Conservation (phyloP, 768 basidiomycete genomes). For the Boletus patriciae region DNA sequence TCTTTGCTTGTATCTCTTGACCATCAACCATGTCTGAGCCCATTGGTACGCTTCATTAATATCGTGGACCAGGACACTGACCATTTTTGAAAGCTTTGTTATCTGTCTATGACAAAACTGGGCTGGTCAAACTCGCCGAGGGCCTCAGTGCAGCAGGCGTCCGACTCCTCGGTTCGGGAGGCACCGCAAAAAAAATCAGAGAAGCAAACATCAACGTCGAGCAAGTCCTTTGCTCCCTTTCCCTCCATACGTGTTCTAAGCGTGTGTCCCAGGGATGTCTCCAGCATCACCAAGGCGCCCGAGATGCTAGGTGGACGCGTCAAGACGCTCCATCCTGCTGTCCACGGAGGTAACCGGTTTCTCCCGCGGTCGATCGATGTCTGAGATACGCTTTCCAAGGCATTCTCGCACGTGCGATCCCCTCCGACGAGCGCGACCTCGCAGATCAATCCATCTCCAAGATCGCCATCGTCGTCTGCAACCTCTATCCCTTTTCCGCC, state of each 20-base stretch:
- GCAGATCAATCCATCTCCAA: slow-evolving; percentile 81
- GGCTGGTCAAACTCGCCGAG: slow-evolving; percentile 83
- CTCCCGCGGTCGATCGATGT: neutral
- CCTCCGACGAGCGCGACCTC: slow-evolving; percentile 87
- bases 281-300: slow-evolving; percentile 94
- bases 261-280: slow-evolving; percentile 73
- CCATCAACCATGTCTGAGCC: slow-evolving; percentile 26
- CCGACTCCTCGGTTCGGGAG: slow-evolving; percentile 90
- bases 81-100: slow-evolving; percentile 62
- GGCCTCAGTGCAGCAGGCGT: slow-evolving; percentile 82
- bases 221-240: slow-evolving; percentile 50
- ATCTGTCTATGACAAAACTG: slow-evolving; percentile 95
- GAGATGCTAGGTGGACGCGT: slow-evolving; percentile 99
- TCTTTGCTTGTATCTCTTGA: slow-evolving; percentile 8
- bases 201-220: slow-evolving; percentile 89
- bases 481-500: slow-evolving; percentile 94
- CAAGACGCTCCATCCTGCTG: slow-evolving; percentile 96
- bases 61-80: slow-evolving; percentile 1
- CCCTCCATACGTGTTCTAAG: slow-evolving; percentile 8
- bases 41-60: slow-evolving; percentile 23
- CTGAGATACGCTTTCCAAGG: slow-evolving; percentile 47
- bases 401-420: slow-evolving; percentile 89
- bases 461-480: slow-evolving; percentile 98
- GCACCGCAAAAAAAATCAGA: slow-evolving; percentile 96
- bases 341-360: slow-evolving; percentile 79